Evolutionary conservation across 352 stramenopile species (phyloP), one percentile per base, ranked within the genome.

Genomic region (Globisporangium carolinianum): DNA sequence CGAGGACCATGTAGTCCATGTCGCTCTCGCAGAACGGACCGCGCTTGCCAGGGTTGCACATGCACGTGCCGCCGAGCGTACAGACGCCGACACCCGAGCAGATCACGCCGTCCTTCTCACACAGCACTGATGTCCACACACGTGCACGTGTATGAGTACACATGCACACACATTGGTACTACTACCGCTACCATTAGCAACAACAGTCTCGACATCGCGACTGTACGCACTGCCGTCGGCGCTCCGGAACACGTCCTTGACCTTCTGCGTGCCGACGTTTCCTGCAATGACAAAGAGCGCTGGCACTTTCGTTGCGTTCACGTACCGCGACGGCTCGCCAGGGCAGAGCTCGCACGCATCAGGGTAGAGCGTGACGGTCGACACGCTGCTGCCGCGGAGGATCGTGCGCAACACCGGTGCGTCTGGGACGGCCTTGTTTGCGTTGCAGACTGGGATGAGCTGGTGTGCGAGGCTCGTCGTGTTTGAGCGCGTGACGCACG

Each of bases 171-270:
- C 12, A 47, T 5, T n/a, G 12, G 11, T 17, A 5, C 4, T 15
- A 14, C 15, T 3, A 17, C 12, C 12, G 42, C n/a, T 15, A 5
- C 7, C n/a, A 5, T 14, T 14, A 41, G 43, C 4, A 10, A 65
- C 9, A 11, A 8, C 47, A 45, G n/a, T 0, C 35, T 37, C 8
- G 37, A 32, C 37, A 32, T 32, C 24, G 24, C 24, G 24, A 32
- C 24, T 32, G 24, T 17, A 80, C 79, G 52, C 60, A 92, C 83
- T 86, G n/a, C 66, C 77, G 50, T 89, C 75, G 51, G 62, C 72
- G 65, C 69, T 87, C 47, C 48, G 61, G 57, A 89, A 92, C 9
- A 90, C 76, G 60, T 92, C 78, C 61, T 86, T 85, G 17, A 86
- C 74, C 51, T 92, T 92, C 51, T 92, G 74, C 47, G 75, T 47